A percentile compares a stretch with the other conserved stretches of the same genome.
phyloP scores from a whole-genome alignment of 108 stramenopile genomes.

The Fragilariopsis cylindrus region DNA sequence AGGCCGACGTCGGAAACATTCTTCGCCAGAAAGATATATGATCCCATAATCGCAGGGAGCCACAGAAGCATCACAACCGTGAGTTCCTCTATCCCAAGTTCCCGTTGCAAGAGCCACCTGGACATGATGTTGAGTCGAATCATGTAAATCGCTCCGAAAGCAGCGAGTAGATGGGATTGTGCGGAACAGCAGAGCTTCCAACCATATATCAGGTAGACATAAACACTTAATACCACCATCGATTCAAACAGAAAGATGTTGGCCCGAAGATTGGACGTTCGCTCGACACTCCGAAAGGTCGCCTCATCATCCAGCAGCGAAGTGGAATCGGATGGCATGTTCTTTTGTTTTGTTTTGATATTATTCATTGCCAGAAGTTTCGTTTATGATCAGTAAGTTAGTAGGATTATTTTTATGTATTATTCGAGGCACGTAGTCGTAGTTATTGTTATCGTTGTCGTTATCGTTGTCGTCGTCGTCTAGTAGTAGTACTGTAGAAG shows the following conservation, averaged over 20 bases:
- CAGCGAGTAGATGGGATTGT: slow-evolving; percentile 8
- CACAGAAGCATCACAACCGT: slow-evolving; percentile 20
- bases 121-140: slow-evolving; percentile 18
- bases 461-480: no score
- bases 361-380: no score
- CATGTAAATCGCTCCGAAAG: slow-evolving; percentile 14
- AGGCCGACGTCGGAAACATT: no score
- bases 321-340: no score
- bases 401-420: no score
- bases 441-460: no score
- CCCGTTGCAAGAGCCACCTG: slow-evolving; percentile 13
- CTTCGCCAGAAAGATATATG: no score
- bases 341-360: no score
- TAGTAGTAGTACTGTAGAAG: no score
- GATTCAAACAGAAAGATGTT: slow-evolving; percentile 2
- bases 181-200: background rate
- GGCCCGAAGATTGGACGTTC: slow-evolving; percentile 2
- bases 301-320: background rate
- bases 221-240: slow-evolving; percentile 6
- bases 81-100: slow-evolving; percentile 17
- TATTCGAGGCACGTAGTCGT: no score
- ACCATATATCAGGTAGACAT: background rate
- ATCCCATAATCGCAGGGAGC: slow-evolving; percentile 15
- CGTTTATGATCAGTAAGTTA: no score
- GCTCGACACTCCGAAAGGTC: slow-evolving; percentile 6